Conservation (phyloP, 106 monocot species). For the Dioscorea dumetorum region DNA sequence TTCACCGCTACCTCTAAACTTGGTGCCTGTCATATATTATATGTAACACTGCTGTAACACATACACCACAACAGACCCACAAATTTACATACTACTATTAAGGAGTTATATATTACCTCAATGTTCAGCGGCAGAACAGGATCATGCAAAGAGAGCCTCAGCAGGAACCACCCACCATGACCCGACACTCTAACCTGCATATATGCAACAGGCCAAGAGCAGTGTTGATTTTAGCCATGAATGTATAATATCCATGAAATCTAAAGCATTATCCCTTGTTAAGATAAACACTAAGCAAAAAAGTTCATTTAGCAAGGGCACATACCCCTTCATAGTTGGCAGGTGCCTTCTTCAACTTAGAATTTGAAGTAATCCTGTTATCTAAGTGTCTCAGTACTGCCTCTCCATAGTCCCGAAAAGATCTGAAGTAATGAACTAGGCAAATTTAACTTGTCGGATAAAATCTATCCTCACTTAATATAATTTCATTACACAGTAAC, state of each 20-base stretch:
- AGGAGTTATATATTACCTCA: constrained; percentile 38
- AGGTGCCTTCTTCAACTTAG: constrained; percentile 61
- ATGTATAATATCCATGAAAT: too few relatives aligned
- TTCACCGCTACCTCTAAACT: constrained; percentile 75
- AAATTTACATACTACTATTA: background rate
- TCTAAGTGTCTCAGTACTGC: constrained; percentile 72
- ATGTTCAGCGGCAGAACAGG: constrained; percentile 97
- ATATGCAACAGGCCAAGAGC: background rate
- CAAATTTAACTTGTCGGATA: background rate
- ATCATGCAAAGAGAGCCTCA: constrained; percentile 91
- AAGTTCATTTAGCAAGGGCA: background rate
- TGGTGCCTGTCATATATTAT: constrained; percentile 42
- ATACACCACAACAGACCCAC: background rate
- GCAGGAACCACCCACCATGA: constrained; percentile 93
- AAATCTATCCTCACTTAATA: too few relatives aligned
- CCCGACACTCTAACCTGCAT: constrained; percentile 85
- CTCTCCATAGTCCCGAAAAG: constrained; percentile 89
- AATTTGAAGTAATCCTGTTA: constrained; percentile 31
- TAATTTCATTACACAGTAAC: too few relatives aligned
- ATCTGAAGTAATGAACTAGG: constrained; percentile 30
- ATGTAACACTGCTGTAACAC: background rate
- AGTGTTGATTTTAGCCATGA: too few relatives aligned
- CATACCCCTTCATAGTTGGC: constrained; percentile 93
- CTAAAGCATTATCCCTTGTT: too few relatives aligned
- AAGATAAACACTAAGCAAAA: background rate